Evolutionary conservation across 225 moss, liverwort and hornwort species (phyloP).

Genomic region (Anthoceros angustus): DNA sequence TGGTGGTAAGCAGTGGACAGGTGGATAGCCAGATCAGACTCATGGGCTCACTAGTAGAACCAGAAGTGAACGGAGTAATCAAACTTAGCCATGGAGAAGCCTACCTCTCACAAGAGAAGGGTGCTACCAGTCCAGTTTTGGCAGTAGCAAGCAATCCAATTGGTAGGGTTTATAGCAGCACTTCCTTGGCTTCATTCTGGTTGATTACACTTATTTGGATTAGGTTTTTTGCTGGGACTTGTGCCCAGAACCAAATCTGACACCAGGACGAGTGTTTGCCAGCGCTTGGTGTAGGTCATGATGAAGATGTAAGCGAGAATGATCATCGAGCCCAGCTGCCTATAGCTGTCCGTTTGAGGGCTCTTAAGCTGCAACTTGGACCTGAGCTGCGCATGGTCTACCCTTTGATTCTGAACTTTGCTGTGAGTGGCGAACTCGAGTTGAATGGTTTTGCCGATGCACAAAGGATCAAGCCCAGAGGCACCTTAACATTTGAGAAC

Average conservation of each 20-base stretch:
- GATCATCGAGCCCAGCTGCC: slow-evolving; percentile 57
- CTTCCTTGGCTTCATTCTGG: too few relatives aligned
- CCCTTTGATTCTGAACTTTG: slow-evolving; percentile 93
- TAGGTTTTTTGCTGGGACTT: too few relatives aligned
- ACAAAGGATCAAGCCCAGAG: slow-evolving; percentile 69
- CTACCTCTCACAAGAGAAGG: slow-evolving; percentile 89
- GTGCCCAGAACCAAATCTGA: background rate
- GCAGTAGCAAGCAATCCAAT: slow-evolving; percentile 40
- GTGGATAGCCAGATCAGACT: slow-evolving; percentile 79
- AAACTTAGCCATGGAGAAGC: slow-evolving; percentile 92
- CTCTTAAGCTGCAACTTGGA: slow-evolving; percentile 70
- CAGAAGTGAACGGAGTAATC: slow-evolving; percentile 81
- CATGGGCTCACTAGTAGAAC: slow-evolving; percentile 84
- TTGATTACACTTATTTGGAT: background rate
- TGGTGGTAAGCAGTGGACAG: slow-evolving; percentile 51
- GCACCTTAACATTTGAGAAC: slow-evolving; percentile 92
- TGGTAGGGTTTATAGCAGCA: slow-evolving; percentile 47
- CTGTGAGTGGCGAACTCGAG: slow-evolving; percentile 93
- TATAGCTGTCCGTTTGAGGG: slow-evolving; percentile 50
- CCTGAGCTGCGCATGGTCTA: slow-evolving; percentile 99
- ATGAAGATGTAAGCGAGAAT: slow-evolving; percentile 41
- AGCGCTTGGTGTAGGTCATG: slow-evolving; percentile 6
- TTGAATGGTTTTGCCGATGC: slow-evolving; percentile 88
- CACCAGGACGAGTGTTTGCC: background rate
- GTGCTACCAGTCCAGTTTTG: slow-evolving; percentile 35